Evolutionary conservation across 345 rosid genomes (phyloP).

Genomic region (Conringia planisiliqua): DNA sequence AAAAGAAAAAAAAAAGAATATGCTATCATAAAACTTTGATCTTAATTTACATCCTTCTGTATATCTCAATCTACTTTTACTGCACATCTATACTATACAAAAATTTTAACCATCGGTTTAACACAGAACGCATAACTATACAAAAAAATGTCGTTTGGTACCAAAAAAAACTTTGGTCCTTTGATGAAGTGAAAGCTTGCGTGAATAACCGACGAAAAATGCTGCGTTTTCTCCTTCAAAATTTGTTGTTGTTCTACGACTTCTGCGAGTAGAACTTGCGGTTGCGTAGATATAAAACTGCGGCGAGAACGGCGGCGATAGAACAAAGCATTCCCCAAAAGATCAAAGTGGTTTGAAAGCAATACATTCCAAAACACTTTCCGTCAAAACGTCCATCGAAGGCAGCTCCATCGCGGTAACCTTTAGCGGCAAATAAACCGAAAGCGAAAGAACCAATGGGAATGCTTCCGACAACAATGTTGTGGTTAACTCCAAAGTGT

Average conservation of each 20-base stretch:
- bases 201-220: neutral
- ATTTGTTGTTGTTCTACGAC: neutral
- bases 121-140: neutral
- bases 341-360: constrained; percentile 61
- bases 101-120: neutral
- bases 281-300: constrained; percentile 48
- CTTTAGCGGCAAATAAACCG: constrained; percentile 66
- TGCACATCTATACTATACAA: neutral
- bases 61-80: neutral
- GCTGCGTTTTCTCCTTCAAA: neutral
- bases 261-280: constrained; percentile 47
- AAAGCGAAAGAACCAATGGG: constrained; percentile 78
- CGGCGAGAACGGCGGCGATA: constrained; percentile 52
- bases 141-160: neutral
- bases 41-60: neutral
- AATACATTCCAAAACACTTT: constrained; percentile 62
- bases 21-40: neutral
- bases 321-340: constrained; percentile 67
- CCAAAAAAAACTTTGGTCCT: neutral
- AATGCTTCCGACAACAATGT: constrained; percentile 68
- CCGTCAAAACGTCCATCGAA: constrained; percentile 25
- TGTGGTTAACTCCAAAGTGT: constrained; percentile 80
- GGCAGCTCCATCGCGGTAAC: constrained; percentile 44
- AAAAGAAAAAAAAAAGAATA: neutral
- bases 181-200: neutral